Conservation (phyloP, 2,329 filamentous ascomycete genomes). For the Aureobasidium mangrovei region DNA sequence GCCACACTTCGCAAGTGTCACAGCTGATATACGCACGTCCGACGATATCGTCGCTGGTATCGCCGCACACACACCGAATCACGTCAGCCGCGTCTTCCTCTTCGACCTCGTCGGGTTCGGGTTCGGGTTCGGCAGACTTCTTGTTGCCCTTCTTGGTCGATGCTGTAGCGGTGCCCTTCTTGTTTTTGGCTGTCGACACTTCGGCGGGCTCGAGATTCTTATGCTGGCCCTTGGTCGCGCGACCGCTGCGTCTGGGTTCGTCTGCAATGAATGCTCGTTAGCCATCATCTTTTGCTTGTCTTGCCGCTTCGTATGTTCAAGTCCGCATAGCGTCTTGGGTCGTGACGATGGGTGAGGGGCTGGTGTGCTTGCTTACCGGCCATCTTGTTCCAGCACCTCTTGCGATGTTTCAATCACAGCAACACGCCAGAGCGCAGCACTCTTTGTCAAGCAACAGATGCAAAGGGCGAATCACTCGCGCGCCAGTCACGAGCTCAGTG, state of each 20-base stretch:
- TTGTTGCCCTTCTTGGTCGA: conserved; percentile 37
- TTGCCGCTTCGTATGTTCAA: not conserved
- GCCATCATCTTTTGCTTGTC: not conserved
- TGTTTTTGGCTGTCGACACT: conserved; percentile 33
- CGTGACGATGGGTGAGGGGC: not conserved
- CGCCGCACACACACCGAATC: conserved; percentile 89
- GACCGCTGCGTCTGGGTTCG: conserved; percentile 87
- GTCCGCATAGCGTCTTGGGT: too few species aligned
- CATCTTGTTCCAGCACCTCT: conserved; percentile 8
- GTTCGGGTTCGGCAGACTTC: conserved; percentile 36
- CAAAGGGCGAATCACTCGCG: not conserved
- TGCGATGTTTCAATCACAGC: not conserved
- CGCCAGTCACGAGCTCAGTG: not conserved
- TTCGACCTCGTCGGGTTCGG: conserved; percentile 39
- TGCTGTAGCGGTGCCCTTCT: conserved; percentile 26
- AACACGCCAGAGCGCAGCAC: not conserved
- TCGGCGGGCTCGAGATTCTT: conserved; percentile 77
- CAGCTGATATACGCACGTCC: conserved; percentile 93
- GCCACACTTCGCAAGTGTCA: conserved; percentile 87
- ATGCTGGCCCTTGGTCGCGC: conserved; percentile 94
- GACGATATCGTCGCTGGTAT: conserved; percentile 74
- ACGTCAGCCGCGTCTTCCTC: conserved; percentile 57
- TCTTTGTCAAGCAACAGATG: not conserved
- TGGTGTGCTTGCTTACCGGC: conserved; percentile 15
- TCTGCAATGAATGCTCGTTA: conserved; percentile 37